These are phyloP conservation scores for Acrodontium crateriforme DNA, from an alignment of 2,329 filamentous ascomycete genomes.

Conservation along the genomic window DNA sequence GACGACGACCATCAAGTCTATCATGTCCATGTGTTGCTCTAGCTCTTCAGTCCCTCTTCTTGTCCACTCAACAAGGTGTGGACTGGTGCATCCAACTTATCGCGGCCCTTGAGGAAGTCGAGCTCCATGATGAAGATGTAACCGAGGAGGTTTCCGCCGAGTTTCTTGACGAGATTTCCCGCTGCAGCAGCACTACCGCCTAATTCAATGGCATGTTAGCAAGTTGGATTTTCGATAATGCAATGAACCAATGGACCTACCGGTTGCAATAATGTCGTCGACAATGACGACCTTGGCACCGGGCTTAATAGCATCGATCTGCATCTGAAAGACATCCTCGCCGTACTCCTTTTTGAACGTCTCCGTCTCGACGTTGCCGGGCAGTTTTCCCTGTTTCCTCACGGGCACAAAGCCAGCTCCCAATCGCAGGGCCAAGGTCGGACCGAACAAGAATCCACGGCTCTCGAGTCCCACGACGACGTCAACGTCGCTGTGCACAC, in stretches of 20 bases:
- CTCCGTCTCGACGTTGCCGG: conserved; percentile 73
- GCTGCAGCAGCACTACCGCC: conserved; percentile 86
- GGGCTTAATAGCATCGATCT: conserved; percentile 66
- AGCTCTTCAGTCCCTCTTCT: conserved; percentile 23
- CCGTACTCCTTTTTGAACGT: conserved; percentile 94
- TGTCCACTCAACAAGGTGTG: conserved; percentile 67
- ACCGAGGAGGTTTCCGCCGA: conserved; percentile 73
- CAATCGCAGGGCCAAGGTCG: conserved; percentile 68
- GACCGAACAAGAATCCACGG: conserved; percentile 89
- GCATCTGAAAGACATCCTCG: conserved; percentile 90
- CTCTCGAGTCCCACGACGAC: conserved; percentile 89
- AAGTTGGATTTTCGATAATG: conserved; percentile 3
- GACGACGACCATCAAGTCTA: too few relatives aligned
- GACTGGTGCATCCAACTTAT: conserved; percentile 74
- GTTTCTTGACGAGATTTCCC: conserved; percentile 69
- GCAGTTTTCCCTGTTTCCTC: conserved; percentile 89
- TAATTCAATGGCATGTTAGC: conserved; percentile 24
- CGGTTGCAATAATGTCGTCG: conserved; percentile 96
- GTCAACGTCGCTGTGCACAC: conserved; percentile 40
- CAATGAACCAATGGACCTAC: conserved; percentile 40
- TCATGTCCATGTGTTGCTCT: too few relatives aligned
- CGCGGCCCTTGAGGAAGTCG: conserved; percentile 78
- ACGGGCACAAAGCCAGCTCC: conserved; percentile 84
- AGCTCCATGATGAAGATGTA: conserved; percentile 95
- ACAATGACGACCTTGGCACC: conserved; percentile 87